Evolutionary conservation across 2,329 filamentous ascomycete genomes (phyloP), one percentile per base, ranked within the genome.

Genomic region (Talaromyces funiculosus): DNA sequence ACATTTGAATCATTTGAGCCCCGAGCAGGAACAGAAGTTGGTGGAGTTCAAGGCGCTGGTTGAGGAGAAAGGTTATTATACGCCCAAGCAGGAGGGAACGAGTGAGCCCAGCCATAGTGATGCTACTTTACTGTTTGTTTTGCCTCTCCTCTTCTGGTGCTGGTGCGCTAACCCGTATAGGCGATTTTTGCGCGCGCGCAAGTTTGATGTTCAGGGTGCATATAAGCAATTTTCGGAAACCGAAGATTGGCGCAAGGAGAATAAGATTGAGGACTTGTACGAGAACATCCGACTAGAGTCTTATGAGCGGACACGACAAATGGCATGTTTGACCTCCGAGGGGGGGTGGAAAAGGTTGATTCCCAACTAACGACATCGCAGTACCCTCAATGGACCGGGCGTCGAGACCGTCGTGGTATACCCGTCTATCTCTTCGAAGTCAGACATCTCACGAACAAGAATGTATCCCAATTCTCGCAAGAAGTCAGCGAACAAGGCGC

Each of bases 331-430:
- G 40, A 22, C 40, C 18, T 24, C 20, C n/a, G 18, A 18, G 6
- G 18, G 18, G 5, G n/a, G n/a, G n/a, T n/a, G n/a, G n/a, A n/a
- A 40, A 18, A 33, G 10, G 8, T 33, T 29, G 22, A 59, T 49
- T 10, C 7, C n/a, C 16, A 14, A 24, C 57, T 64, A 51, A 63
- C 16, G 8, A 38, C 24, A 24, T n/a, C 5, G 53, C 69, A 92
- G 89, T 96, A 96, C 71, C 92, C 92, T 24, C 91, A 96, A 85
- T 97, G 92, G 90, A 95, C 90, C 20, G 93, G 93, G 59, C 89
- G 92, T 65, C 86, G 92, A 67, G 93, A 97, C 77, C 89, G 86
- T 67, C 89, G 92, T 67, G 93, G 93, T 66, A 96, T 96, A 64
- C 93, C 93, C 7, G 83, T 97, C 67, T 97, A 94, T 75, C 84